Percentiles rank a stretch among this genome's conserved stretches.
Evolutionary conservation across 768 basidiomycete species (phyloP).

Genomic region (Naganishia antarctica): DNA sequence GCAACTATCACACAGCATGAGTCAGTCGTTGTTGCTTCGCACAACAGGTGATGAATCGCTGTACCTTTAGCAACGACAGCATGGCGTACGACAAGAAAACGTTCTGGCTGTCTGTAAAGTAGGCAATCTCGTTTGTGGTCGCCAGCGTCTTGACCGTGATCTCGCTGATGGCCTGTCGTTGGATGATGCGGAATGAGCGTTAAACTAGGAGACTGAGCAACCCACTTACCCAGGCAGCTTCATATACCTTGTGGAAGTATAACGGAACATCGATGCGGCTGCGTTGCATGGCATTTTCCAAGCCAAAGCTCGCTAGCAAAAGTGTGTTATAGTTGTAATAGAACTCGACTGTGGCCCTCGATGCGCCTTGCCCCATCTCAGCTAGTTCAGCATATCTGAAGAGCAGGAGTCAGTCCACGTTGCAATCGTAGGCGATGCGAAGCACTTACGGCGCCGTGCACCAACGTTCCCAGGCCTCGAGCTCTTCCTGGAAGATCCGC

Average conservation of each 20-base stretch:
- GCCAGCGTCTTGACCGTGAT: slow-evolving; percentile 68
- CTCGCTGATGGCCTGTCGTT: slow-evolving; percentile 54
- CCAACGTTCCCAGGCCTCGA: slow-evolving; percentile 24
- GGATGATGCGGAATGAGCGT: background rate
- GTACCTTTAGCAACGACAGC: slow-evolving; percentile 87
- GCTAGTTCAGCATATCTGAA: slow-evolving; percentile 3
- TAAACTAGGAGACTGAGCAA: background rate
- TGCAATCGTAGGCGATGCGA: background rate
- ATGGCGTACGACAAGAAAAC: slow-evolving; percentile 91
- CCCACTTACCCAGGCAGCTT: slow-evolving; percentile 41
- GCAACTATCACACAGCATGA: slow-evolving; percentile 56
- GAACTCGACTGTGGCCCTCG: slow-evolving; percentile 59
- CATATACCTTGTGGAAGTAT: slow-evolving; percentile 47
- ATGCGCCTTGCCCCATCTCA: slow-evolving; percentile 36
- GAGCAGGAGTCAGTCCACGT: background rate
- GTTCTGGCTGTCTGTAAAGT: slow-evolving; percentile 83
- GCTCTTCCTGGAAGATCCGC: slow-evolving; percentile 22
- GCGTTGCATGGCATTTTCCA: slow-evolving; percentile 86
- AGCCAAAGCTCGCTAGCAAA: slow-evolving; percentile 89
- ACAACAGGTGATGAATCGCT: slow-evolving; percentile 34
- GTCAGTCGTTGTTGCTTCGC: background rate
- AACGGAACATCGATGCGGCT: slow-evolving; percentile 47
- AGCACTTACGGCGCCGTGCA: slow-evolving; percentile 15
- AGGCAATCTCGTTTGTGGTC: slow-evolving; percentile 69
- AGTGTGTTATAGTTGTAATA: slow-evolving; percentile 76